These are phyloP conservation scores for Aphanomyces stellatus DNA, from an alignment of 352 stramenopile genomes.

Conservation along the genomic window DNA sequence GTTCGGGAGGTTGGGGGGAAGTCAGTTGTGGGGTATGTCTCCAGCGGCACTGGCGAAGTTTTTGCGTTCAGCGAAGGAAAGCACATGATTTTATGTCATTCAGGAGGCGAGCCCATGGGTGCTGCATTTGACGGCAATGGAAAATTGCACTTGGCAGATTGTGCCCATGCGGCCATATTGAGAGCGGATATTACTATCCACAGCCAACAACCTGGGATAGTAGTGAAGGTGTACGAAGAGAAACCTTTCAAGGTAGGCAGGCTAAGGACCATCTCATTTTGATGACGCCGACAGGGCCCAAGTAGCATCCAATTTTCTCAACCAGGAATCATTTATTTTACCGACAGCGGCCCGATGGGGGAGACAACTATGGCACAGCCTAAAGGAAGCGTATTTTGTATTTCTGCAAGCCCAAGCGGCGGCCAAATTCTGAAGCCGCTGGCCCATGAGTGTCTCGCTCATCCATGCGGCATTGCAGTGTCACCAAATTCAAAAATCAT, in stretches of 20 bases:
- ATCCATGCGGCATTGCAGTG: constrained; percentile 60
- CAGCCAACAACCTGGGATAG: constrained; percentile 42
- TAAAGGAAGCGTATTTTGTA: constrained; percentile 68
- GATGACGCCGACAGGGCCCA: constrained; percentile 26
- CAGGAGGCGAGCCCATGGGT: constrained; percentile 56
- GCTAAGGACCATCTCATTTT: neutral
- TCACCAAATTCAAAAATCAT: constrained; percentile 35
- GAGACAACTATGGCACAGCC: constrained; percentile 80
- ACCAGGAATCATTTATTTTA: constrained; percentile 63
- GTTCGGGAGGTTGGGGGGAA: constrained; percentile 24
- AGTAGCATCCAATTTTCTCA: constrained; percentile 48
- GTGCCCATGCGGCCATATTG: constrained; percentile 58
- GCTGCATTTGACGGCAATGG: constrained; percentile 54
- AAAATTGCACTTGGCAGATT: constrained; percentile 60
- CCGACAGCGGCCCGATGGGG: constrained; percentile 72
- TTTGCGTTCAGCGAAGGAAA: constrained; percentile 35
- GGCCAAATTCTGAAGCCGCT: constrained; percentile 68
- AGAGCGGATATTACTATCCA: constrained; percentile 41
- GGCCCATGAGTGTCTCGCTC: constrained; percentile 61
- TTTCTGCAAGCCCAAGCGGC: constrained; percentile 48
- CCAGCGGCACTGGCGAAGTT: constrained; percentile 55
- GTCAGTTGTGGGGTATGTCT: constrained; percentile 58
- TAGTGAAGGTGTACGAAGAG: constrained; percentile 81
- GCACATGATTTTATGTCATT: constrained; percentile 50
- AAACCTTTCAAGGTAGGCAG: constrained; percentile 38